Conservation (phyloP, 495 filamentous ascomycete genomes). For the Friedmanniomyces simplex region DNA sequence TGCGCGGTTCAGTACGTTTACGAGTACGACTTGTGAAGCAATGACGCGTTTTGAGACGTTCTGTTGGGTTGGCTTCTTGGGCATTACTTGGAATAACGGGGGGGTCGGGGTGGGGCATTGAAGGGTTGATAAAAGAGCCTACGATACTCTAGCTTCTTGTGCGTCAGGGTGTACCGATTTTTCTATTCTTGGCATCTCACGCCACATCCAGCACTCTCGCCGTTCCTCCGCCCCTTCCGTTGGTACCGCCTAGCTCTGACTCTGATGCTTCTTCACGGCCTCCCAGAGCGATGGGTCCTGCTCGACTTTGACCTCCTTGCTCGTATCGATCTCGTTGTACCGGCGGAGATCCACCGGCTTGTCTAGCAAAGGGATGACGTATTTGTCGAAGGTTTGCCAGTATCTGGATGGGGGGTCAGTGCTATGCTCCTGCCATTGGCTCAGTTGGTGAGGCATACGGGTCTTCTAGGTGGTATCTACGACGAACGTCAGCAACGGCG, state of each 20-base stretch:
- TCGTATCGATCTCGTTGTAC: slow-evolving; percentile 48
- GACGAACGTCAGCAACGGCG: not conserved
- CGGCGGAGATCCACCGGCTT: slow-evolving; percentile 54
- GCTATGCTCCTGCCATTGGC: not conserved
- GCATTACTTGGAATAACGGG: too few species aligned
- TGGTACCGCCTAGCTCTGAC: not conserved
- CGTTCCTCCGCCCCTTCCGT: too few species aligned
- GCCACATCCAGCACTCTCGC: too few species aligned
- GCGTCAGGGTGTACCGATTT: not conserved
- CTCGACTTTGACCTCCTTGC: slow-evolving; percentile 34
- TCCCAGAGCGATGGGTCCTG: slow-evolving; percentile 15
- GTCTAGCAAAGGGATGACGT: slow-evolving; percentile 53
- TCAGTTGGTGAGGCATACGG: slow-evolving; percentile 8
- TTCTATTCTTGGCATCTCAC: too few species aligned
- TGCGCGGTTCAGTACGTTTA: slow-evolving; percentile 14
- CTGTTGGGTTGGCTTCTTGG: too few species aligned
- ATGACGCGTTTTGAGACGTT: too few species aligned
- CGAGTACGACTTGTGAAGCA: slow-evolving; percentile 3
- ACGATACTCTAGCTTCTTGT: slow-evolving; percentile 1
- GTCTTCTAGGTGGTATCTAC: slow-evolving; percentile 21
- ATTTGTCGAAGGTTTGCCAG: slow-evolving; percentile 61
- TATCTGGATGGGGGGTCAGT: slow-evolving; percentile 51
- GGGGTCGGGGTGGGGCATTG: not conserved
- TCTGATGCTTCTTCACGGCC: slow-evolving; percentile 20
- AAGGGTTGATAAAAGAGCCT: too few species aligned